These are phyloP conservation scores for Globisporangium heterothallicum DNA, from an alignment of 352 stramenopile genomes.

Conservation along the genomic window DNA sequence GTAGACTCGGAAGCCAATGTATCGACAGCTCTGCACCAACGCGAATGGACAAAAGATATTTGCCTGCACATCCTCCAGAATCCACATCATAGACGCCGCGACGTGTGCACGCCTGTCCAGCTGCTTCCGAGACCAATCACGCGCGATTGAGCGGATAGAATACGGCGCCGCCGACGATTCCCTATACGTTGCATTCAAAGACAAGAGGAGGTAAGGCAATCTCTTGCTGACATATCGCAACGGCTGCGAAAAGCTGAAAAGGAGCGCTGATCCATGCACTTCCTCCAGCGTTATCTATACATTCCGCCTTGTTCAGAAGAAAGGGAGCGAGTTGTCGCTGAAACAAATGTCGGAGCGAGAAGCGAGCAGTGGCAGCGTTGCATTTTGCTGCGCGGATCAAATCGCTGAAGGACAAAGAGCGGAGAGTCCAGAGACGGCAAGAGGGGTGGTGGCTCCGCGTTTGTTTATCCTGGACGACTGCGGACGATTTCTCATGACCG, in stretches of 20 bases:
- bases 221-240: too few species aligned
- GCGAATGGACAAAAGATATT: conserved; percentile 28
- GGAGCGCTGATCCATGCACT: too few species aligned
- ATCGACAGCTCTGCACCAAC: conserved; percentile 28
- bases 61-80: conserved; percentile 21
- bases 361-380: conserved; percentile 23
- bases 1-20: conserved; percentile 27
- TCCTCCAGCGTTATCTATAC: conserved; percentile 26
- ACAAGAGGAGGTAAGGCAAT: conserved; percentile 19
- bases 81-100: conserved; percentile 31
- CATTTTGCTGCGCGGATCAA: conserved; percentile 13
- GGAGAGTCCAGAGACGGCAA: not conserved
- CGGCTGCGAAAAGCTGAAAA: too few species aligned
- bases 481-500: conserved; percentile 17
- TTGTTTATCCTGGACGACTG: conserved; percentile 28
- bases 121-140: conserved; percentile 17
- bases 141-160: conserved; percentile 28
- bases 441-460: not conserved
- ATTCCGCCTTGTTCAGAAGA: conserved; percentile 23
- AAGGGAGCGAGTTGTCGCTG: conserved; percentile 17
- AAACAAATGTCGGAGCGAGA: conserved; percentile 22
- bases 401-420: conserved; percentile 2
- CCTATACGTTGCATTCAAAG: conserved; percentile 25
- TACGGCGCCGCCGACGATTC: conserved; percentile 20
- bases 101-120: conserved; percentile 23